Evolutionary conservation across 768 basidiomycete genomes (phyloP).

Genomic region (Russula virescens): DNA sequence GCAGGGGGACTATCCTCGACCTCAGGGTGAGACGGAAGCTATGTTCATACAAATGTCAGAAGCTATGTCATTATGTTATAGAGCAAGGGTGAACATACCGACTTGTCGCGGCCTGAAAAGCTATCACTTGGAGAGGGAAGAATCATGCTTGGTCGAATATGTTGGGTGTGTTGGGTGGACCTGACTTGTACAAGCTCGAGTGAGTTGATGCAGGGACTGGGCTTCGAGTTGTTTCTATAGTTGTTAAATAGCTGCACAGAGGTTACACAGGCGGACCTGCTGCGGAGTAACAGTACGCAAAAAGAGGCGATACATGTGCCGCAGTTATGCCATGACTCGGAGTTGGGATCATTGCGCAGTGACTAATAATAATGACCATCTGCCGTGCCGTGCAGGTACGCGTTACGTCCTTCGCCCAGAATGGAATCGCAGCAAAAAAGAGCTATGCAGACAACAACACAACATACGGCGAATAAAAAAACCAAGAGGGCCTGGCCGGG

Average conservation of each 20-base stretch:
- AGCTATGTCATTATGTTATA: background rate
- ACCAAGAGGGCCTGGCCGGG: conserved; percentile 58
- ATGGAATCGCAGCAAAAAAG: background rate
- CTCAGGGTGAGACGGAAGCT: background rate
- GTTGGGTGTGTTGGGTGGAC: background rate
- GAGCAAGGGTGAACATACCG: background rate
- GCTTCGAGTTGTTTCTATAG: too few relatives aligned
- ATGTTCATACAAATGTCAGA: background rate
- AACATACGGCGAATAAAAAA: conserved; percentile 1
- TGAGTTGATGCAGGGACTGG: background rate
- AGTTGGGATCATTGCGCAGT: background rate
- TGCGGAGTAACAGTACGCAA: background rate
- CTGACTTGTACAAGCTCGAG: background rate
- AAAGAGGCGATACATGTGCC: background rate
- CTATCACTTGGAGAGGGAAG: background rate
- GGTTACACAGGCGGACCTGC: background rate
- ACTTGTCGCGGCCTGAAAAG: background rate
- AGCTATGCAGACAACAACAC: background rate
- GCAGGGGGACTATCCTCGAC: background rate
- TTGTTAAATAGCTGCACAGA: too few relatives aligned
- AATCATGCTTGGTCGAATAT: background rate
- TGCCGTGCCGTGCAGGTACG: too few relatives aligned
- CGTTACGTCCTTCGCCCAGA: too few relatives aligned
- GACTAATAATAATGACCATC: too few relatives aligned
- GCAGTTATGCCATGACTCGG: background rate